phyloP scores from a whole-genome alignment of 331 rosid species.

The Erythrophleum ivorense region DNA sequence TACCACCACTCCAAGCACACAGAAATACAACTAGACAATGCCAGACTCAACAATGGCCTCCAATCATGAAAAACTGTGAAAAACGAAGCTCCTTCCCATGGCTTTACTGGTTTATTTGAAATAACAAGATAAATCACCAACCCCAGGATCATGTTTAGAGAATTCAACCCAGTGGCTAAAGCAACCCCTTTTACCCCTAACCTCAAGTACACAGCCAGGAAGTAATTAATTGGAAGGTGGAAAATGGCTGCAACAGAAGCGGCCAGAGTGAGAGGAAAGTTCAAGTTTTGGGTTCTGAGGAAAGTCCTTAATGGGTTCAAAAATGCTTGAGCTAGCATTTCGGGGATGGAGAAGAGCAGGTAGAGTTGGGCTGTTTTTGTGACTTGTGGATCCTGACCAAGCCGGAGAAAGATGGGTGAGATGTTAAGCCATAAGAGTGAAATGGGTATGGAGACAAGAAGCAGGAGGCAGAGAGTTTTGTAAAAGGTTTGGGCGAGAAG shows the following conservation, averaged over 20 bases:
- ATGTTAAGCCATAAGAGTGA: conserved; percentile 75
- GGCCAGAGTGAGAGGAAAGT: conserved; percentile 70
- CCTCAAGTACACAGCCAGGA: conserved; percentile 57
- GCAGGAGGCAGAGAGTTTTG: conserved; percentile 72
- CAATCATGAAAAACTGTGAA: conserved; percentile 63
- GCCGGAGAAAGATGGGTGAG: conserved; percentile 64
- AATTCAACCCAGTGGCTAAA: conserved; percentile 74
- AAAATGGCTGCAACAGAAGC: conserved; percentile 67
- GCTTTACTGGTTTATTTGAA: conserved; percentile 72
- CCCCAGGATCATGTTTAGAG: conserved; percentile 63
- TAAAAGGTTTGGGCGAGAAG: conserved; percentile 73
- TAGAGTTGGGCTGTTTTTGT: conserved; percentile 74
- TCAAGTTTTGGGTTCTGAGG: conserved; percentile 81
- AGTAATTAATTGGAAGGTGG: conserved; percentile 77
- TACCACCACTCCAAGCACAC: conserved; percentile 99
- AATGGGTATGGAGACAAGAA: conserved; percentile 74
- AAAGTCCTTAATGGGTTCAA: conserved; percentile 72
- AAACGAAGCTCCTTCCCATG: conserved; percentile 72
- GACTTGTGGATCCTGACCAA: conserved; percentile 87
- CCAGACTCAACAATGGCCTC: conserved; percentile 68
- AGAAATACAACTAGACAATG: conserved; percentile 81
- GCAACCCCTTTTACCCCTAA: conserved; percentile 85
- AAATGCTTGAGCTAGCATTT: conserved; percentile 78
- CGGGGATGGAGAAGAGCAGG: conserved; percentile 80
- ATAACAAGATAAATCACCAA: conserved; percentile 58